A percentile compares a stretch with the other conserved stretches of the same genome.
phyloP scores from a whole-genome alignment of 2,329 filamentous ascomycete genomes.

The Dactylellina drechsleri region DNA sequence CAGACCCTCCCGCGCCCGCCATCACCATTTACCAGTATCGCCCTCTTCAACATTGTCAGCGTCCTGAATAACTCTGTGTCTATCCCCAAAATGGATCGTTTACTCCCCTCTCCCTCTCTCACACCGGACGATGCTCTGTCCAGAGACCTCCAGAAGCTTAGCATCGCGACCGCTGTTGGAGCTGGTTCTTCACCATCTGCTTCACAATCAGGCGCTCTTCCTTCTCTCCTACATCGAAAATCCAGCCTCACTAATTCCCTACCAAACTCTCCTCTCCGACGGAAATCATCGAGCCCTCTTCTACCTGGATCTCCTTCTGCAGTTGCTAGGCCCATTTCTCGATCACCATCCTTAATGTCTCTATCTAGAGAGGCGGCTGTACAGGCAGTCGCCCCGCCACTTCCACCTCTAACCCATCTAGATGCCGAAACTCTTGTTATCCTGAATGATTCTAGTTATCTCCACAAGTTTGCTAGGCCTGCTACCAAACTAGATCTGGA shows the following conservation, averaged over 20 bases:
- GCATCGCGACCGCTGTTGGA: constrained; percentile 13
- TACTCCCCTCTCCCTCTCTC: constrained; percentile 38
- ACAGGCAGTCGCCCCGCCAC: constrained; percentile 59
- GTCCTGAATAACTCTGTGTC: not conserved
- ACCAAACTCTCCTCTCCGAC: constrained; percentile 43
- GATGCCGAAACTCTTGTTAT: constrained; percentile 76
- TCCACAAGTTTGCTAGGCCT: constrained; percentile 87
- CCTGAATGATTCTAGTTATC: constrained; percentile 92
- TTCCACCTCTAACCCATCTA: constrained; percentile 54
- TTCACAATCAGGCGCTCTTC: constrained; percentile 18
- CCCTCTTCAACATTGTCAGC: not conserved
- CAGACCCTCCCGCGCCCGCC: not conserved
- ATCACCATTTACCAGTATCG: not conserved
- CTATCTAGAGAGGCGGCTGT: constrained; percentile 59
- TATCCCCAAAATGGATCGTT: constrained; percentile 26
- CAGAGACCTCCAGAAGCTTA: constrained; percentile 40
- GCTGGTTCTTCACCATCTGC: constrained; percentile 7
- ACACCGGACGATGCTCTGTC: constrained; percentile 40
- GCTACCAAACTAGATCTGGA: constrained; percentile 78
- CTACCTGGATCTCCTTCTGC: constrained; percentile 40
- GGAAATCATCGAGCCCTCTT: constrained; percentile 38
- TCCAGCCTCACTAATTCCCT: constrained; percentile 40
- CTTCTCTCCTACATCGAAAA: constrained; percentile 42
- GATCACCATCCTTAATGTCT: constrained; percentile 58
- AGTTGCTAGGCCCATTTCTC: constrained; percentile 31